Percentiles rank a stretch among this genome's conserved stretches.
Evolutionary conservation across 176 grass and related monocot genomes (phyloP).

Genomic region (Carex parvula): DNA sequence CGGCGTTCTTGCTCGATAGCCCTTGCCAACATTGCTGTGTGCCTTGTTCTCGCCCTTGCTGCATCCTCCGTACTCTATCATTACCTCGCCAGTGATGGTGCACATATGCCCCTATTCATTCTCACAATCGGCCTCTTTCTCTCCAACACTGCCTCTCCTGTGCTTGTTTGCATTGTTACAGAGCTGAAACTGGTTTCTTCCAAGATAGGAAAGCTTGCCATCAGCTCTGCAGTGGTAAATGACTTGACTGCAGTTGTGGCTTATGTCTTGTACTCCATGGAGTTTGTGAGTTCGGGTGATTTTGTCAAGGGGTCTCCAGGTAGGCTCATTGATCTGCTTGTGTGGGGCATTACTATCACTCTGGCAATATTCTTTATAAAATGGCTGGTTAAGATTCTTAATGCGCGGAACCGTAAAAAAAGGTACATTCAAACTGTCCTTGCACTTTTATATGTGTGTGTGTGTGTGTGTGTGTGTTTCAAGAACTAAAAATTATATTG

Average conservation of each 20-base stretch:
- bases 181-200: slow-evolving; percentile 62
- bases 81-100: slow-evolving; percentile 15
- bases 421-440: background rate
- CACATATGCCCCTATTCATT: slow-evolving; percentile 23
- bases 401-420: slow-evolving; percentile 1
- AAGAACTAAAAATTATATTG: background rate
- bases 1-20: slow-evolving; percentile 35
- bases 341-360: background rate
- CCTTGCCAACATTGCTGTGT: slow-evolving; percentile 17
- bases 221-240: slow-evolving; percentile 48
- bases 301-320: background rate
- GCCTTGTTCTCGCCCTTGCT: slow-evolving; percentile 22
- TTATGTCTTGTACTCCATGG: background rate
- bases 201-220: slow-evolving; percentile 53
- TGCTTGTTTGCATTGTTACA: slow-evolving; percentile 64
- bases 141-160: slow-evolving; percentile 51
- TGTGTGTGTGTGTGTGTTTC: background rate
- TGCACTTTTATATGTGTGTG: background rate
- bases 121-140: slow-evolving; percentile 37
- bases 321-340: background rate
- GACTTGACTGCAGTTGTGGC: slow-evolving; percentile 39
- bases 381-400: slow-evolving; percentile 15
- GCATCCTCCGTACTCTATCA: slow-evolving; percentile 25
- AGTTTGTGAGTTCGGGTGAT: background rate
- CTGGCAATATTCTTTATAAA: background rate